Base-by-base conservation (phyloP, 768 basidiomycete species). In the Termitomyces sp. region DNA sequence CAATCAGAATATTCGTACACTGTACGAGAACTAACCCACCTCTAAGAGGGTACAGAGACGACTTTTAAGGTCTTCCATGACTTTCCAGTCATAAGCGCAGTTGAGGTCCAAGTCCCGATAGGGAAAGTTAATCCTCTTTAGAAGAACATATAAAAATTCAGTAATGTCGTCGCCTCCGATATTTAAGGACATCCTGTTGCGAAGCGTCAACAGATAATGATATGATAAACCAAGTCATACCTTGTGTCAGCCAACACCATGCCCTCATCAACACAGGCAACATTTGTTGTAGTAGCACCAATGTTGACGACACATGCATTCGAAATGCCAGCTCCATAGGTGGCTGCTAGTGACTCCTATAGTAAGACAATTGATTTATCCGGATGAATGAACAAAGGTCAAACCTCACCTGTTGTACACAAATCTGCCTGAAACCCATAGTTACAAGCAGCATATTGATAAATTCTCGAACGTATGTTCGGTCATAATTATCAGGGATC, bases 91-190 rank as follows among this genome's bases (percentile, higher is more conserved):
- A 66, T 93, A 90, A 45, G 83, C 81, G 35, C 80, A 78, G 6
- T 81, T 80, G 26, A 98, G 77, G 66, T 98, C 79, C 60, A 92
- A 76, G 28, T 94, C 89, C 55, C 84, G 75, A 70, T 97, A 98
- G 0, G 97, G 97, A 66, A 98, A 95, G 44, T 81, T 79, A 51
- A 93, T 92, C 47, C 87, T 83, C 48, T 84, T 78, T 28, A 98
- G 76, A 14, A 97, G 74, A 26, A 90, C 85, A 63, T 86, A 84
- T 45, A 96, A 76, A 65, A 96, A 92, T 60, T 90, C 86, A 3
- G 96, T 97, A 67, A 99, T 88, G 72, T 97, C 97, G 69, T 98
- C 90, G 14, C 96, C 94, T 20, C 94, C 97, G 72, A 92, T 89
- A 64, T 86, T 87, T 48, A 98, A 78, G 26, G 81, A 78, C 76